Conservation (phyloP, 164 flowering plant species). For the Annona squamosa region DNA sequence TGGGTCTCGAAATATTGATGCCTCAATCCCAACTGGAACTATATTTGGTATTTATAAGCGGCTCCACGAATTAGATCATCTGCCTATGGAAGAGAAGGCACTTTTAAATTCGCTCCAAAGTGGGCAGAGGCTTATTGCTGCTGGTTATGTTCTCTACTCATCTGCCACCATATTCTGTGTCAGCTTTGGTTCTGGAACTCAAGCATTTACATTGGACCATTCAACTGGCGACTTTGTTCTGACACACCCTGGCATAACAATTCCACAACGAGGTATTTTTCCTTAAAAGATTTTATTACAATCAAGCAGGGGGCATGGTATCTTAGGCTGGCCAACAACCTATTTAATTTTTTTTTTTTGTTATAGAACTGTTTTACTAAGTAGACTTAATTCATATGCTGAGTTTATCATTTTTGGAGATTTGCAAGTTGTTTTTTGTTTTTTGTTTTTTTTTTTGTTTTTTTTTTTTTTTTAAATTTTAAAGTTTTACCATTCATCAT, state of each 20-base stretch:
- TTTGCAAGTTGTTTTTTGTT: no score
- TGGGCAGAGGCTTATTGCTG: conserved; percentile 71
- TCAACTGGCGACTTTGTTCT: conserved; percentile 90
- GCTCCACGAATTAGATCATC: conserved; percentile 64
- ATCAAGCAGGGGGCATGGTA: no score
- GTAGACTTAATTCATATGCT: no score
- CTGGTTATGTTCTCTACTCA: conserved; percentile 90
- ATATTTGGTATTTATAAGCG: conserved; percentile 88
- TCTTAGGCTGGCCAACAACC: no score
- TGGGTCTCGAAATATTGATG: conserved; percentile 95
- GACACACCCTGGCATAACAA: conserved; percentile 69
- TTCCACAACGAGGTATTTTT: conserved; percentile 78
- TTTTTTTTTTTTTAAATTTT: no score
- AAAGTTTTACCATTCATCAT: no score
- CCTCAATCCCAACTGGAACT: conserved; percentile 95
- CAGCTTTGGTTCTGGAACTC: conserved; percentile 87
- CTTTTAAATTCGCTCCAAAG: conserved; percentile 80
- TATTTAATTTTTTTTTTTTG: no score
- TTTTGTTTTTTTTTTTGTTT: no score
- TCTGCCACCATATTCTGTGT: conserved; percentile 88
- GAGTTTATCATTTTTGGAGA: no score
- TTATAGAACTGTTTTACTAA: no score
- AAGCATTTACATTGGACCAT: conserved; percentile 82
- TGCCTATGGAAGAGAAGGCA: conserved; percentile 75
- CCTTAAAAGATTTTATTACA: not conserved